A percentile compares a stretch with the other conserved stretches of the same genome.
Evolutionary conservation across 1,139 yeast genomes (phyloP).

Genomic region (Cylindricascospora bacillispora): DNA sequence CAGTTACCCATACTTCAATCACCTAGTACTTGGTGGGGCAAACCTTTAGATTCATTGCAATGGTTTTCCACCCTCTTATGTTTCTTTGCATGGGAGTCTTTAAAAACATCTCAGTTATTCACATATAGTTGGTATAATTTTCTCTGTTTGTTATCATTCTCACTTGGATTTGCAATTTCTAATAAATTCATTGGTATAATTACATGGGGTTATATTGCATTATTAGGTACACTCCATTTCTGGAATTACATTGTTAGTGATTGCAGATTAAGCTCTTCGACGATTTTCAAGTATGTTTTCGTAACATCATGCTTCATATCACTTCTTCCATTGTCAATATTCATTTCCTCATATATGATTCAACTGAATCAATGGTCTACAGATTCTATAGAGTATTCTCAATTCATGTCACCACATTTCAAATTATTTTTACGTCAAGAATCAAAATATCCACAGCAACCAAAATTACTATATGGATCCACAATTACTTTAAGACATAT

Average conservation of each 20-base stretch:
- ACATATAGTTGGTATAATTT: too few species aligned
- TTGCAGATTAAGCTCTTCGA: too few species aligned
- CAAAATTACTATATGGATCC: constrained; percentile 45
- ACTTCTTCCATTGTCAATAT: background rate
- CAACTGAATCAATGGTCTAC: background rate
- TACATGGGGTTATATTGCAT: constrained; percentile 25
- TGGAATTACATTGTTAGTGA: too few species aligned
- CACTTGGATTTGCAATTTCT: constrained; percentile 35
- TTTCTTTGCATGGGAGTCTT: too few species aligned
- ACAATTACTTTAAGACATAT: constrained; percentile 53
- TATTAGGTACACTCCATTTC: too few species aligned
- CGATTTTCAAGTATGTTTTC: too few species aligned
- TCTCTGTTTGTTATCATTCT: constrained; percentile 1
- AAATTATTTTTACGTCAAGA: background rate
- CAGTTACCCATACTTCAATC: too few species aligned
- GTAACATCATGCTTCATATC: too few species aligned
- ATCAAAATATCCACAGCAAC: background rate
- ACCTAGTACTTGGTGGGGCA: too few species aligned
- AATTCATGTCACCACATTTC: background rate
- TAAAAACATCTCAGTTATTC: too few species aligned
- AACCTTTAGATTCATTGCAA: too few species aligned
- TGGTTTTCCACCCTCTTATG: too few species aligned
- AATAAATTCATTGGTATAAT: constrained; percentile 41
- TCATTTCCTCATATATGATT: background rate
- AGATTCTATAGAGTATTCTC: background rate